phyloP scores from a whole-genome alignment of 306 rosid genomes.

The Elaeagnus macrophylla region DNA sequence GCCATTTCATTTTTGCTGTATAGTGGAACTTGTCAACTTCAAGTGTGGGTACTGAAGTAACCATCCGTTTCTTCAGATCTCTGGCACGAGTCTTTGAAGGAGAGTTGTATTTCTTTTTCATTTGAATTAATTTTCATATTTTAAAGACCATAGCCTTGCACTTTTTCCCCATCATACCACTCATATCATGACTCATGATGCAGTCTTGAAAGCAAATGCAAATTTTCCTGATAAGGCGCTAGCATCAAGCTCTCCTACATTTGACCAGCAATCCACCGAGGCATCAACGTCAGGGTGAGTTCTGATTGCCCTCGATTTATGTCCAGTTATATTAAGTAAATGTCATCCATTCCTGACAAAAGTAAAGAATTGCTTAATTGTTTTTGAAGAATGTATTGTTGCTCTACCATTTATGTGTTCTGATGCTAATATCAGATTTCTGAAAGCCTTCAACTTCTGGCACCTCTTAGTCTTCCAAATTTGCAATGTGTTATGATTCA shows the following conservation, averaged over 20 bases:
- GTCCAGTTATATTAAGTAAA: conserved; percentile 1
- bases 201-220: conserved; percentile 75
- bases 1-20: background rate
- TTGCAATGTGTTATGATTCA: background rate
- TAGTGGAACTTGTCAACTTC: background rate
- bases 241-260: conserved; percentile 49
- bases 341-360: background rate
- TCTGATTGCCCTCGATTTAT: conserved; percentile 10
- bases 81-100: background rate
- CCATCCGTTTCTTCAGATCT: no score
- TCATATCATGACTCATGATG: conserved; percentile 7
- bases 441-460: background rate
- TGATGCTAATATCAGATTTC: conserved; percentile 2
- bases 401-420: background rate
- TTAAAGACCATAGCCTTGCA: conserved; percentile 6
- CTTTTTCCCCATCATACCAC: background rate
- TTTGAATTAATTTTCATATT: conserved; percentile 1
- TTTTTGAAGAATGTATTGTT: background rate
- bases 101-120: background rate
- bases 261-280: conserved; percentile 64
- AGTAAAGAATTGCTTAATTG: background rate
- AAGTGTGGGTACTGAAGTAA: background rate
- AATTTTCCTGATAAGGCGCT: conserved; percentile 59
- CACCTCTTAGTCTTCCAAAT: background rate
- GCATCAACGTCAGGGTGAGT: conserved; percentile 76